Percentiles rank a stretch among this genome's conserved stretches.
Evolutionary conservation across 441 rosid species (phyloP).

Genomic region (Gossypium laxum): DNA sequence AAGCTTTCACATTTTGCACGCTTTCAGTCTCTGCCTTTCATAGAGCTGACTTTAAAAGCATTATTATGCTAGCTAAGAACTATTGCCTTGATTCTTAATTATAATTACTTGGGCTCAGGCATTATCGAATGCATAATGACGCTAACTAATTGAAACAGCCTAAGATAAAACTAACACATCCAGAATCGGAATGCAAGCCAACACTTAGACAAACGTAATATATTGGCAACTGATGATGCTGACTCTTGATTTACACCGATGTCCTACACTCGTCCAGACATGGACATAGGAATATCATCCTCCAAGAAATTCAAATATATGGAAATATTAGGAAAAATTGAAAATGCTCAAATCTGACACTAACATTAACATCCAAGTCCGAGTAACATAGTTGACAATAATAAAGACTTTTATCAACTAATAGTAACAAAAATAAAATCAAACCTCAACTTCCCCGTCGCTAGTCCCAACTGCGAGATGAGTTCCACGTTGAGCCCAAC

Average conservation of each 20-base stretch:
- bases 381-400: not conserved
- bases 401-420: not conserved
- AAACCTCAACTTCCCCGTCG: conserved; percentile 82
- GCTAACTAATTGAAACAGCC: not conserved
- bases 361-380: not conserved
- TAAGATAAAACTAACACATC: not conserved
- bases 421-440: not conserved
- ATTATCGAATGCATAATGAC: not conserved
- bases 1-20: not conserved
- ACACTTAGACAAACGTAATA: not conserved
- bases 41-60: not conserved
- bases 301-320: not conserved
- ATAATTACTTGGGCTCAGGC: not conserved
- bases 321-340: not conserved
- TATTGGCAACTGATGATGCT: not conserved
- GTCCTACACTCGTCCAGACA: not conserved
- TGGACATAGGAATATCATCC: not conserved
- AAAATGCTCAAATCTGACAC: not conserved
- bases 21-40: not conserved
- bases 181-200: not conserved
- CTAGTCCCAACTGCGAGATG: conserved; percentile 86
- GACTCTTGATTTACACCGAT: not conserved
- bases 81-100: not conserved
- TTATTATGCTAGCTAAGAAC: not conserved
- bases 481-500: conserved; percentile 79